phyloP scores from a whole-genome alignment of 345 rosid genomes.

The Arabidopsis arenosa region DNA sequence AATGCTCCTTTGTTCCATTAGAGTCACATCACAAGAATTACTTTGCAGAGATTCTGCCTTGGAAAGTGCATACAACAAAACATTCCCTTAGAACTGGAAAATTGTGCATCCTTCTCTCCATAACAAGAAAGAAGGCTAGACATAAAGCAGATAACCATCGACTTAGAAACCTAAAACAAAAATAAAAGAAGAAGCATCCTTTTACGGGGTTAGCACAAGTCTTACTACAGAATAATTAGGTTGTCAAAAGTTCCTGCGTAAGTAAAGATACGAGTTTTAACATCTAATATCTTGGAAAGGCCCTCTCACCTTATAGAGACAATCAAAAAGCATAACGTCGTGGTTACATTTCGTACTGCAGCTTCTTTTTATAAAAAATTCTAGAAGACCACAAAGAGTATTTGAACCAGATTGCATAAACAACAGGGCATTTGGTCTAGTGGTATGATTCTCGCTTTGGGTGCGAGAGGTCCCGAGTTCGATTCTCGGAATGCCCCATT shows the following conservation, averaged over 20 bases:
- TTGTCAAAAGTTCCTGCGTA: neutral
- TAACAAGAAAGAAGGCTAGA: neutral
- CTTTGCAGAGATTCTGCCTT: neutral
- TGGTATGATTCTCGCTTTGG: conserved; percentile 93
- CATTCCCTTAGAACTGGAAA: neutral
- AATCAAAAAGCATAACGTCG: neutral
- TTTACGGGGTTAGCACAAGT: neutral
- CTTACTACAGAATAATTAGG: neutral
- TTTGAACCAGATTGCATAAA: conserved; percentile 6
- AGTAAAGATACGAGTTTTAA: neutral
- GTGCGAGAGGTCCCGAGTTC: conserved; percentile 84
- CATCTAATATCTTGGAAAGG: neutral
- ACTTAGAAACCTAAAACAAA: neutral
- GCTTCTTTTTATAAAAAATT: neutral
- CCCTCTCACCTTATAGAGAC: neutral
- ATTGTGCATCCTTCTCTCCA: neutral
- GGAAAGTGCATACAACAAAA: neutral
- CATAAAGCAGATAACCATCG: neutral
- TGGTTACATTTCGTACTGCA: neutral
- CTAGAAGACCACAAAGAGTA: neutral
- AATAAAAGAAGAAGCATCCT: neutral
- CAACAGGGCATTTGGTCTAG: conserved; percentile 66
- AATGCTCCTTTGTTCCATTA: neutral
- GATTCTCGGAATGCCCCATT: conserved; percentile 68
- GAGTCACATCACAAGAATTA: neutral